A percentile compares a stretch with the other conserved stretches of the same genome.
phyloP scores from a whole-genome alignment of 345 rosid genomes.

The Eucalyptus regnans region DNA sequence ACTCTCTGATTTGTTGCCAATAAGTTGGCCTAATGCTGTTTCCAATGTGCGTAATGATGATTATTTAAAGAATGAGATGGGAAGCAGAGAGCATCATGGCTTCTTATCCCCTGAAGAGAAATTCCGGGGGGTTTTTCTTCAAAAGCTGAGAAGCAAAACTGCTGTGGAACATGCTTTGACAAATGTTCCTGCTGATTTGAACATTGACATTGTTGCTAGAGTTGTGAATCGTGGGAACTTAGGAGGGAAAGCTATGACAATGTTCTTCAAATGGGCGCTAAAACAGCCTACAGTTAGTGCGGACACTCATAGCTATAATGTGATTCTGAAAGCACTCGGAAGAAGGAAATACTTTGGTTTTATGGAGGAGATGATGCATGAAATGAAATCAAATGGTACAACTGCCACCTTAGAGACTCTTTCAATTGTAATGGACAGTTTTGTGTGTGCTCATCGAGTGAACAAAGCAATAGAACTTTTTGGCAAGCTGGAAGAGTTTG shows the following conservation, averaged over 20 bases:
- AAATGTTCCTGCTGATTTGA: conserved; percentile 32
- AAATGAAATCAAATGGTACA: conserved; percentile 22
- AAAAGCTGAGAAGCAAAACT: conserved; percentile 41
- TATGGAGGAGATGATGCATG: conserved; percentile 31
- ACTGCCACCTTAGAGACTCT: conserved; percentile 31
- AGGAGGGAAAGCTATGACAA: conserved; percentile 61
- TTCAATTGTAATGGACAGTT: conserved; percentile 45
- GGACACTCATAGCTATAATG: conserved; percentile 32
- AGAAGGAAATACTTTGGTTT: conserved; percentile 52
- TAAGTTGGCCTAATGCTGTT: conserved; percentile 7
- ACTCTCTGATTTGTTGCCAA: conserved; percentile 47
- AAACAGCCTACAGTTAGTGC: conserved; percentile 29
- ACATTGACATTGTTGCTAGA: conserved; percentile 42
- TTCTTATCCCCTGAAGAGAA: conserved; percentile 62
- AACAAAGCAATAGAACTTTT: conserved; percentile 43
- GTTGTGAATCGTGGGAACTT: conserved; percentile 60
- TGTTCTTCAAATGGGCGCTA: conserved; percentile 71
- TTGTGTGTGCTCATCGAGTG: conserved; percentile 35
- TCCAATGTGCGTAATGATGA: not conserved
- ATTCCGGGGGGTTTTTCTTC: conserved; percentile 82
- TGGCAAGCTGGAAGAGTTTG: conserved; percentile 33
- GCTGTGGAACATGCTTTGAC: conserved; percentile 39
- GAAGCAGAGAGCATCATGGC: conserved; percentile 15
- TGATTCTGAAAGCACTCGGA: conserved; percentile 59
- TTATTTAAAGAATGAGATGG: not conserved